Evolutionary conservation across 805 yeast genomes (phyloP), one percentile per base, ranked within the genome.

Genomic region (Nakazawaea holstii): DNA sequence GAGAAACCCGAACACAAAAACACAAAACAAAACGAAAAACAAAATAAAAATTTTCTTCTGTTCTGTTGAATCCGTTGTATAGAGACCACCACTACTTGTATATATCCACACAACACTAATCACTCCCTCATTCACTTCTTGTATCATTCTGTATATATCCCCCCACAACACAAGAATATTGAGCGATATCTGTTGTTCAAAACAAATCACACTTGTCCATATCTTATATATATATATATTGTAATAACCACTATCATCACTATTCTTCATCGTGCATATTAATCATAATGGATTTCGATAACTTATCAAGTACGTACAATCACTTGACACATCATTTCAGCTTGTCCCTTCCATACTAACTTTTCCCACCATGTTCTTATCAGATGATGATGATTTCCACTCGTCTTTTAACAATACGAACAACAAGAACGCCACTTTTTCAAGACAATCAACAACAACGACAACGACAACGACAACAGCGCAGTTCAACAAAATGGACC

Each of bases 231-330:
- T n/a, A n/a, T n/a, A n/a, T n/a, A n/a, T n/a, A n/a, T n/a, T n/a
- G n/a, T n/a, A n/a, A n/a, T n/a, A n/a, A n/a, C n/a, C n/a, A n/a
- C n/a, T n/a, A n/a, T n/a, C n/a, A n/a, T n/a, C n/a, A n/a, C n/a
- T n/a, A n/a, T n/a, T n/a, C 24, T 20, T 5, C 24, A 3, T 20
- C n/a, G 33, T 30, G 3, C 33, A 30, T 30, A 29, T n/a, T n/a
- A 3, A 20, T 5, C 24, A 20, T 20, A 24, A 46, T 47, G 49
- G 49, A 47, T 27, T 47, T 47, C 30, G 49, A 47, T 14, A 47
- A 47, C 24, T 29, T 47, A 4, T 41, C 49, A 5, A 47, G 49
- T 47, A 33, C n/a, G n/a, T n/a, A n/a, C n/a, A n/a, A n/a, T n/a
- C n/a, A n/a, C n/a, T n/a, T n/a, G n/a, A n/a, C n/a, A n/a, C n/a